Base-by-base conservation (phyloP, 495 filamentous ascomycete genomes). In the Aspergillus coremiiformis region DNA sequence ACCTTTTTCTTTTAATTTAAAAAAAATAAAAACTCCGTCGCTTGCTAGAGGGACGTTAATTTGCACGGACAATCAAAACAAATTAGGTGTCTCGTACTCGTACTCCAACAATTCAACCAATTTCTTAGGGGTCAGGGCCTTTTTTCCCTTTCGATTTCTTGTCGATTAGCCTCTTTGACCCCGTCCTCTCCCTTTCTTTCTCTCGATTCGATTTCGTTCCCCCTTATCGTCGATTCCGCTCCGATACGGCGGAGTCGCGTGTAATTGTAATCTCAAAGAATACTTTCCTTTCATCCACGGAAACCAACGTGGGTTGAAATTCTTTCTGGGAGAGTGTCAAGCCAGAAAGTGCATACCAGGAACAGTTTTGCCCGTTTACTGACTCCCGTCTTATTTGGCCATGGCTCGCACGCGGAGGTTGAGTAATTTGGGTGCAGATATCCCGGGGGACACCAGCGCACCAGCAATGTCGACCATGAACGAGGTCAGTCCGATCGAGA, bases 391-490 rank as follows among this genome's bases (percentile, higher is more conserved):
- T 6, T 2, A 19, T 41, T 6, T 10, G 17, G 52, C 20, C 58
- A 76, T 76, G 72, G 64, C 68, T 54, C 75, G 74, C 51, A 61
- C 66, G 21, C 64, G 72, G 57, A 72, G 64, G 47, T 78, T 76
- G 29, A 77, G 70, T 58, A 68, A 64, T 54, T 62, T 80, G 37
- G 75, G 76, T 41, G 74, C 65, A 49, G 75, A 78, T 53, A 76
- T 76, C 49, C 70, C 72, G 51, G 76, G 76, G 24, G 76, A 79
- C 56, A 79, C 75, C 17, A 70, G 72, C 45, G 75, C 70, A 12
- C 71, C 76, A 39, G 75, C 76, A 30, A 70, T 79, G 57, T 75
- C 77, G 30, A 80, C 77, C 15, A 74, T 78, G 61, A 75, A 76
- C 29, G 69, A 70, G 47, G 64, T 66, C 33, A 70, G 74, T 45